Evolutionary conservation across 345 rosid genomes (phyloP), one percentile per base, ranked within the genome.

Genomic region (Passiflora organensis): DNA sequence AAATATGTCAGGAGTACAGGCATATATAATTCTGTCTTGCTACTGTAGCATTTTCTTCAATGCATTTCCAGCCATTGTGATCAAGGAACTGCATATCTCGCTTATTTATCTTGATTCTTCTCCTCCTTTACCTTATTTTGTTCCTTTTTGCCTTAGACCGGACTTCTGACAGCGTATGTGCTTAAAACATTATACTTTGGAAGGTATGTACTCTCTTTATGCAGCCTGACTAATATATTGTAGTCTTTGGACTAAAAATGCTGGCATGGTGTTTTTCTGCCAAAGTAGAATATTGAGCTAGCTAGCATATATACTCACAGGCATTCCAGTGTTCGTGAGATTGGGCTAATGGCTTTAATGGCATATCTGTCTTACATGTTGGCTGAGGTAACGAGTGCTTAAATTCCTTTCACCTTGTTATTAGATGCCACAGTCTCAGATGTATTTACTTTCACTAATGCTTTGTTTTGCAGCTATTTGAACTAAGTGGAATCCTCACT

Each of bases 401-500:
- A 12, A 19, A 55, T 15, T 54, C 22, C 22, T 21, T 20, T 20
- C 21, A 9, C 25, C 24, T n/a, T n/a, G 41, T 25, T 23, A 43
- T 39, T 25, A 12, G 48, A 36, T 48, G 49, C 14, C 23, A n/a
- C 0, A 8, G 1, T 41, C 6, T 23, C 39, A 19, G 32, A 42
- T 37, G 9, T 15, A 5, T 17, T 32, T n/a, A 28, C 13, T 9
- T 12, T 53, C 12, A 37, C 23, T 24, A 28, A 17, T 1, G 2
- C 20, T 14, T n/a, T 6, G 3, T 49, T 60, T 25, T 81, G 78
- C 80, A 87, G 97, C 81, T 91, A 64, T 70, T 83, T 53, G 78
- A 75, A 28, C 75, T 91, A 55, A 91, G 96, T 51, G 96, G 97
- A 38, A 90, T 90, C 60, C 95, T 90, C 60, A 84, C 97, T 0